Evolutionary conservation across 225 moss, liverwort and hornwort species (phyloP).

Genomic region (Physcomitrellopsis africana): DNA sequence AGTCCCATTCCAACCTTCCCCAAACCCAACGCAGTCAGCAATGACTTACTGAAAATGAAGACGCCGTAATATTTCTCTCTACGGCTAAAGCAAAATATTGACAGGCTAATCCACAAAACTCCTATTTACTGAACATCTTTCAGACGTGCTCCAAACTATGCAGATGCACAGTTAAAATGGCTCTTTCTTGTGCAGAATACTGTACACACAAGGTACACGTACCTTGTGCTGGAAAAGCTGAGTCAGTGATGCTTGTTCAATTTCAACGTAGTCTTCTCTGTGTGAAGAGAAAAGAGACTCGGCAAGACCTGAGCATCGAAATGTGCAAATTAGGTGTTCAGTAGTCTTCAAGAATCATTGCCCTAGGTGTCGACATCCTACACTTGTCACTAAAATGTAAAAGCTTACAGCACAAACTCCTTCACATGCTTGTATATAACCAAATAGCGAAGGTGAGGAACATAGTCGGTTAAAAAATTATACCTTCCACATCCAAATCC

Average conservation of each 20-base stretch:
- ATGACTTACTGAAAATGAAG: background rate
- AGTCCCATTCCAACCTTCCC: conserved; percentile 21
- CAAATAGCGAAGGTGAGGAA: conserved; percentile 9
- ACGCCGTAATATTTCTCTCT: too few relatives aligned
- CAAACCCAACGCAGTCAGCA: conserved; percentile 5
- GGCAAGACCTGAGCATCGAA: conserved; percentile 71
- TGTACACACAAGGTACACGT: conserved; percentile 23
- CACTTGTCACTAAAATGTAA: background rate
- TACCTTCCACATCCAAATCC: conserved; percentile 95
- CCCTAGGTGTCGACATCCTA: too few relatives aligned
- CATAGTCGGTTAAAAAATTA: background rate
- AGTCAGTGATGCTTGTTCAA: conserved; percentile 84
- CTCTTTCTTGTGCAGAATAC: background rate
- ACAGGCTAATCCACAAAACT: background rate
- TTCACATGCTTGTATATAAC: conserved; percentile 11
- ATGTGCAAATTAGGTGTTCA: background rate
- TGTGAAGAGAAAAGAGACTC: conserved; percentile 90
- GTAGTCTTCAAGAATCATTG: too few relatives aligned
- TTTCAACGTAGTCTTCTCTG: conserved; percentile 94
- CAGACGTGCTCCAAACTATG: conserved; percentile 2
- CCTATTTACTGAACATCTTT: conserved; percentile 11
- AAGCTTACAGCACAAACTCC: background rate
- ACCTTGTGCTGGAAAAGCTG: conserved; percentile 96
- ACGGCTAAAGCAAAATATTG: too few relatives aligned
- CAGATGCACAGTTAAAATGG: background rate